These are phyloP conservation scores for Ramularia collo-cygni DNA, from an alignment of 2,329 filamentous ascomycete species.

Conservation along the genomic window DNA sequence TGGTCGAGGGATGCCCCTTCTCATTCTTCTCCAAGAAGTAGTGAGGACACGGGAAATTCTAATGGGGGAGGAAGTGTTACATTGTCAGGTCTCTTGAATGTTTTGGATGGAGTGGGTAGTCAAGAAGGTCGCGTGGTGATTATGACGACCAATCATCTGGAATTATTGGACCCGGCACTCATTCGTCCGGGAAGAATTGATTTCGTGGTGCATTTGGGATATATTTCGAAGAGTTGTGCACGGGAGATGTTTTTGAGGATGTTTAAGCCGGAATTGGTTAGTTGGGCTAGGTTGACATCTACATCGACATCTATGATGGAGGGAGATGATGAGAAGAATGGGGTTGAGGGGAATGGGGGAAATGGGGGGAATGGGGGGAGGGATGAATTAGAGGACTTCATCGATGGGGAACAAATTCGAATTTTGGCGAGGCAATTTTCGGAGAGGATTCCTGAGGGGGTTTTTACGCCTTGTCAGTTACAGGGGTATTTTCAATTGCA, in stretches of 20 bases:
- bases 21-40: no score
- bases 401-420: conserved; percentile 20
- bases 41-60: no score
- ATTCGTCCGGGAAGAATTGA: conserved; percentile 66
- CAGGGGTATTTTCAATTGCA: conserved; percentile 23
- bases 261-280: conserved; percentile 20
- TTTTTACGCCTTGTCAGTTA: conserved; percentile 20
- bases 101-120: conserved; percentile 70
- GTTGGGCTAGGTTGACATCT: conserved; percentile 7
- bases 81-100: conserved; percentile 69
- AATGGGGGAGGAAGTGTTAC: no score
- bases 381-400: no score
- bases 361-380: no score
- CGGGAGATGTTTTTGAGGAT: conserved; percentile 21
- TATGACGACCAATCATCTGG: conserved; percentile 71
- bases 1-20: conserved; percentile 16
- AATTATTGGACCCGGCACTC: conserved; percentile 64
- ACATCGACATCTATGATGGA: no score
- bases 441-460: conserved; percentile 16
- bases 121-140: conserved; percentile 70
- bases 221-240: conserved; percentile 17
- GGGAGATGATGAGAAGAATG: no score
- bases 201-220: conserved; percentile 19
- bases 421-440: conserved; percentile 16
- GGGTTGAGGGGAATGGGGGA: no score